These are phyloP conservation scores for Boletus vermiculosoides DNA, from an alignment of 768 basidiomycete species.

Conservation along the genomic window DNA sequence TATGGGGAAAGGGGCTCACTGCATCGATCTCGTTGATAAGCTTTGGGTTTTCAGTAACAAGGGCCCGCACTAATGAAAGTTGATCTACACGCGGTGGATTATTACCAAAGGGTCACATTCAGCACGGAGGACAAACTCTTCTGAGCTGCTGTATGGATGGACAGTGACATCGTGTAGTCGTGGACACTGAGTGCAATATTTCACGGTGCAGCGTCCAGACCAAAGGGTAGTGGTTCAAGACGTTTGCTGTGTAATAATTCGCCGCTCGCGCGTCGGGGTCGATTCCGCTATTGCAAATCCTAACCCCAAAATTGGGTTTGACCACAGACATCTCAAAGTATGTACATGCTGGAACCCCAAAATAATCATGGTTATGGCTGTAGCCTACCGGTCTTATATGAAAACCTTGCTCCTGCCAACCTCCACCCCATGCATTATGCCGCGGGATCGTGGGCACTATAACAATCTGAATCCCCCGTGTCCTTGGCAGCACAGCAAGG, in stretches of 20 bases:
- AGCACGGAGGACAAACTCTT: constrained; percentile 44
- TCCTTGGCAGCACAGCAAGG: constrained; percentile 9
- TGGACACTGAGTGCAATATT: neutral
- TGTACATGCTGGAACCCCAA: no score
- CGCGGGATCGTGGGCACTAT: neutral
- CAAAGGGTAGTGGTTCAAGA: neutral
- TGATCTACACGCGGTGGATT: constrained; percentile 49
- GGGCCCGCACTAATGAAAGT: constrained; percentile 61
- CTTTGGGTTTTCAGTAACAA: constrained; percentile 60
- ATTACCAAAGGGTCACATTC: neutral
- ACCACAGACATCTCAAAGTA: neutral
- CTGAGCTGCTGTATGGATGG: constrained; percentile 66
- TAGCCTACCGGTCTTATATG: neutral
- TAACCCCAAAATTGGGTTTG: constrained; percentile 26
- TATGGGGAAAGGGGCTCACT: constrained; percentile 37
- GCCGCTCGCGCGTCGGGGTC: constrained; percentile 10
- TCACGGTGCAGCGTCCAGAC: neutral
- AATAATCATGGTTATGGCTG: no score
- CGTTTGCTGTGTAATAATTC: neutral
- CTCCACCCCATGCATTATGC: neutral
- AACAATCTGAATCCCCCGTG: no score
- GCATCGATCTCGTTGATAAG: constrained; percentile 61
- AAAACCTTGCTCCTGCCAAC: constrained; percentile 5
- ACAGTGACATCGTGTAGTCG: constrained; percentile 36
- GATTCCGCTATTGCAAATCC: constrained; percentile 10